Base-by-base conservation (phyloP, 352 stramenopile genomes). In the Phytophthora chlamydospora region DNA sequence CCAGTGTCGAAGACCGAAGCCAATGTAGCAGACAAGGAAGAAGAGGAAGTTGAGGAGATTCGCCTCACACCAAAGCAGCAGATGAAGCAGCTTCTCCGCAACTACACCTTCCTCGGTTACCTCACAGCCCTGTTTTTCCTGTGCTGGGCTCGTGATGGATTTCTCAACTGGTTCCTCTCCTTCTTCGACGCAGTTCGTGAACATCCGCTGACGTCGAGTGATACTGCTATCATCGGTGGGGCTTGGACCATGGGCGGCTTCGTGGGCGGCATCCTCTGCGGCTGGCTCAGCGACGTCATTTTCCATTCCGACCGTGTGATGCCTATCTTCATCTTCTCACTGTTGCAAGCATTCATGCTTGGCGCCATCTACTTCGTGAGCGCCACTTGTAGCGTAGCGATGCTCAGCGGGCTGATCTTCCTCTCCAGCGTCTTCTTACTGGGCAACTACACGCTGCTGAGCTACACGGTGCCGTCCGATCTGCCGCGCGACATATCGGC, bases 111-210 rank as follows among this genome's bases (percentile, higher is more conserved):
- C 31, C 56, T 87, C 5, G 78, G 76, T 16, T 88, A 90, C 47
- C 66, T 87, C 19, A 53, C 55, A 2, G 76, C 76, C 1, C 55
- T 89, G 6, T 89, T 89, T 54, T 89, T 77, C 54, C 59, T 89
- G 6, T 80, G 69, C 53, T 89, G 79, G 79, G 56, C 75, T 21
- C 76, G 76, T 11, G 76, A 85, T 45, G 80, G 71, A 21, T 84
- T 86, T 40, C 67, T 88, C 31, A 89, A 88, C 45, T 88, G 77
- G 80, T 88, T 88, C 47, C 62, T 86, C 14, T 84, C 80, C n/a
- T 88, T 86, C 62, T 88, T 89, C 27, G 80, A 88, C 48, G 68
- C 75, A 11, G 77, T 88, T n/a, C 75, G 80, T 9, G 55, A 58
- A 5, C 35, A 47, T 13, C 62, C 77, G 11, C 58, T 89, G 29